Evolutionary conservation across 768 basidiomycete species (phyloP).

Genomic region (Myochromella boudieri): DNA sequence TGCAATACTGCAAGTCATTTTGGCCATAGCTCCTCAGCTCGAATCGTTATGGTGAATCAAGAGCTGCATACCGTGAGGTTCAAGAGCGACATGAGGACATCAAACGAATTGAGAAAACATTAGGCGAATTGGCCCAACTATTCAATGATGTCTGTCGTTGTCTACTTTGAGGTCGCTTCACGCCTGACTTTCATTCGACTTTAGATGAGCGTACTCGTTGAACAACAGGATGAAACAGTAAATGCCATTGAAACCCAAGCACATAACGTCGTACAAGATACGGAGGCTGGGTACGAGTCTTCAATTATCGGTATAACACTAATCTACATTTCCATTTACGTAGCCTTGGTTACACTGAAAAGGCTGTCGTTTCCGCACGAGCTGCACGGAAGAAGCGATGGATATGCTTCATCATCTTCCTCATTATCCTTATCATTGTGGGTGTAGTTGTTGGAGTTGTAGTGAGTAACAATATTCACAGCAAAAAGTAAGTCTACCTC

Average conservation of each 20-base stretch:
- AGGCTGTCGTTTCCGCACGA: constrained; percentile 83
- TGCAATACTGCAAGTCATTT: constrained; percentile 9
- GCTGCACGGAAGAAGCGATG: constrained; percentile 94
- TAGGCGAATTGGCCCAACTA: constrained; percentile 90
- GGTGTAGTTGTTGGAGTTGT: constrained; percentile 64
- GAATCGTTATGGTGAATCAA: constrained; percentile 86
- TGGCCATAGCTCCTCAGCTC: constrained; percentile 74
- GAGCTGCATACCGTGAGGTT: constrained; percentile 93
- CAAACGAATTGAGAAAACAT: constrained; percentile 90
- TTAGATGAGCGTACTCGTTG: constrained; percentile 92
- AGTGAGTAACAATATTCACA: constrained; percentile 43
- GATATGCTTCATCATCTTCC: constrained; percentile 85
- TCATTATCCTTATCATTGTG: constrained; percentile 67
- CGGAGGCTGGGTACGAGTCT: constrained; percentile 72
- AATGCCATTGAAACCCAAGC: constrained; percentile 81
- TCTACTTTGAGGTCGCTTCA: not conserved
- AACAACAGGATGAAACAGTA: constrained; percentile 91
- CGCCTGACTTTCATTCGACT: constrained; percentile 3
- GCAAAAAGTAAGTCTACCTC: constrained; percentile 23
- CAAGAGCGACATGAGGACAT: constrained; percentile 96
- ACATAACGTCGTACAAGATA: constrained; percentile 72
- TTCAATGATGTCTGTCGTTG: constrained; percentile 83
- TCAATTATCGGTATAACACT: not conserved
- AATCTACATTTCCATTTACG: constrained; percentile 6
- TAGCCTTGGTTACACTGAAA: constrained; percentile 81